Base-by-base conservation (phyloP, 2,329 filamentous ascomycete species). In the Penicillium brasilianum region DNA sequence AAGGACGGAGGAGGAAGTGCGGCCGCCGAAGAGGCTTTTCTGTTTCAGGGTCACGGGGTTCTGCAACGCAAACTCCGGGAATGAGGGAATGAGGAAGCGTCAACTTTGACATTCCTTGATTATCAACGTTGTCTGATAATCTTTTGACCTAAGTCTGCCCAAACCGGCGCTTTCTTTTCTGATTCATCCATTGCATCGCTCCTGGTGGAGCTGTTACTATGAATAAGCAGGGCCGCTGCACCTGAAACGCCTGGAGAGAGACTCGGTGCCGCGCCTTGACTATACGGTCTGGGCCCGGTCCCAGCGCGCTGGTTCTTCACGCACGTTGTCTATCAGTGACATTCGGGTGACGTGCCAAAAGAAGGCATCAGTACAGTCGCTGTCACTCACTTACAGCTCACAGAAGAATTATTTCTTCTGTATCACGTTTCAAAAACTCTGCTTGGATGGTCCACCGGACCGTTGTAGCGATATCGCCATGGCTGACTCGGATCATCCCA, bases 31-130 rank as follows among this genome's bases (percentile, higher is more conserved):
- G 52, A 55, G 52, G 52, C 39, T 55, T 55, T 69, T 64, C 65
- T 65, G 62, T 64, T 64, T 68, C 60, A 66, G 67, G 61, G 66
- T 70, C 68, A 70, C 68, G 68, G 68, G 68, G 68, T 69, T 69
- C 64, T 60, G 57, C 64, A 57, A 64, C 53, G 13, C 28, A 36
- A 56, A 16, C 41, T 48, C 30, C 41, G 53, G 53, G 41, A 56
- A 46, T 56, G 53, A 46, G 22, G 50, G 36, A 53, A 50, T 50
- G 48, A 65, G 60, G 60, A 51, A 66, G 39, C 37, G 16, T 59
- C 50, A 59, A 58, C 44, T 49, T 58, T 14, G n/a, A 22, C 66
- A 63, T 66, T 66, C 62, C 58, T 63, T 57, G 41, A n/a, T 8
- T 14, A 48, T n/a, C 39, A 22, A 20, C 25, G 44, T 30, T 25